Conservation (phyloP, 306 rosid species). For the Begonia loranthoides region DNA sequence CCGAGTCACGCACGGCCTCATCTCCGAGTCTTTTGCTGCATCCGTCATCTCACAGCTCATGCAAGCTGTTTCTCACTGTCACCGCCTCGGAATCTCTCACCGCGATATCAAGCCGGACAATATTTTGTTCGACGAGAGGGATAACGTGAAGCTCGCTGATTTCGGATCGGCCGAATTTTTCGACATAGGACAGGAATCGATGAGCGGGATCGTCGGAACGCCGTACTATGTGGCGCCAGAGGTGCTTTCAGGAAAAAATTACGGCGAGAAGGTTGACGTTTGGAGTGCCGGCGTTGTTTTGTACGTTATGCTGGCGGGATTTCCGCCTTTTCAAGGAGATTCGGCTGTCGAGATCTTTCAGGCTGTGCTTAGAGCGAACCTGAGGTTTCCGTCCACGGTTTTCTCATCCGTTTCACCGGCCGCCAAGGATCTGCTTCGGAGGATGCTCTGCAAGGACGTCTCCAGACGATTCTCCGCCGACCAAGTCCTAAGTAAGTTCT, state of each 20-base stretch:
- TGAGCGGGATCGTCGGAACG: constrained; percentile 57
- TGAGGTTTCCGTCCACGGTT: constrained; percentile 39
- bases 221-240: constrained; percentile 71
- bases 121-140: constrained; percentile 27
- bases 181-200: constrained; percentile 18
- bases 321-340: constrained; percentile 52
- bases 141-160: constrained; percentile 30
- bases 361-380: constrained; percentile 35
- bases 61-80: constrained; percentile 47
- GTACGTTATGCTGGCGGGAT: constrained; percentile 45
- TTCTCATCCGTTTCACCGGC: constrained; percentile 33
- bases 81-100: constrained; percentile 47
- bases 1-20: constrained; percentile 9
- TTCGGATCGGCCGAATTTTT: constrained; percentile 57
- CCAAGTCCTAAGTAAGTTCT: constrained; percentile 42
- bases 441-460: constrained; percentile 54
- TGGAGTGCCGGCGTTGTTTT: constrained; percentile 76
- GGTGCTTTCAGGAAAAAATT: constrained; percentile 35
- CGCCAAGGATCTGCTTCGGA: constrained; percentile 48
- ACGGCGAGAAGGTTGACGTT: constrained; percentile 52
- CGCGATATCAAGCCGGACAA: constrained; percentile 67
- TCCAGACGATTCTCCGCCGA: constrained; percentile 51
- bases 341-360: constrained; percentile 45
- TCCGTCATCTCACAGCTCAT: constrained; percentile 31
- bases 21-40: constrained; percentile 32